Base-by-base conservation (phyloP, 495 filamentous ascomycete genomes). In the Xanthoparmelia taractica region DNA sequence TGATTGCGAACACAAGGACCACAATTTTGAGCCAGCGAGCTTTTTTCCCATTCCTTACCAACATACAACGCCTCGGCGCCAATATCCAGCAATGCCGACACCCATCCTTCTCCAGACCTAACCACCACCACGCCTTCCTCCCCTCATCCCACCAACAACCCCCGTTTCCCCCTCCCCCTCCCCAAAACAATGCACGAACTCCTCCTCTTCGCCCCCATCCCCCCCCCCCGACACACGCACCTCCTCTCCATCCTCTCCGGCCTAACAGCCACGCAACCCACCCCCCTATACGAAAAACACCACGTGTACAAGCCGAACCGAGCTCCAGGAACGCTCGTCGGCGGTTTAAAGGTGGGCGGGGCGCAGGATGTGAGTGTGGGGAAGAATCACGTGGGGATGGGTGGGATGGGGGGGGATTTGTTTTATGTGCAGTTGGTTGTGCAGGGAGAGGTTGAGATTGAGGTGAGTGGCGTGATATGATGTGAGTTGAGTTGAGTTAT, bases 231-330 rank as follows among this genome's bases (percentile, higher is more conserved):
- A 20, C 78, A 81, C 69, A 69, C 74, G 67, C 85, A 87, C 73
- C 78, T 89, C 52, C 76, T 88, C 57, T 81, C 86, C 60, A 83
- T 89, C 68, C 79, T 90, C 59, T 80, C 85, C 29, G 87, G 85
- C 54, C 71, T 89, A 61, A 82, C 85, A 34, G 84, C 83, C 65
- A 86, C 87, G 83, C 82, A 85, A 63, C 87, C 87, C 31, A 75
- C 78, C 65, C 77, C 76, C 63, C 73, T 82, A 60, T 33, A 27
- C 2, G 82, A 87, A 69, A 82, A 85, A 59, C 83, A 84, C 67
- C 73, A 88, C 66, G 72, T 89, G 63, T 90, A 85, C 78, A 85
- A 84, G 69, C 86, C 87, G 41, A 77, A 64, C 73, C 77, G 27
- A 72, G 73, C 27, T n/a, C 37, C 63, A 61, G 73, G 54, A 66